Evolutionary conservation across 768 basidiomycete species (phyloP).

Genomic region (Suillus discolor): DNA sequence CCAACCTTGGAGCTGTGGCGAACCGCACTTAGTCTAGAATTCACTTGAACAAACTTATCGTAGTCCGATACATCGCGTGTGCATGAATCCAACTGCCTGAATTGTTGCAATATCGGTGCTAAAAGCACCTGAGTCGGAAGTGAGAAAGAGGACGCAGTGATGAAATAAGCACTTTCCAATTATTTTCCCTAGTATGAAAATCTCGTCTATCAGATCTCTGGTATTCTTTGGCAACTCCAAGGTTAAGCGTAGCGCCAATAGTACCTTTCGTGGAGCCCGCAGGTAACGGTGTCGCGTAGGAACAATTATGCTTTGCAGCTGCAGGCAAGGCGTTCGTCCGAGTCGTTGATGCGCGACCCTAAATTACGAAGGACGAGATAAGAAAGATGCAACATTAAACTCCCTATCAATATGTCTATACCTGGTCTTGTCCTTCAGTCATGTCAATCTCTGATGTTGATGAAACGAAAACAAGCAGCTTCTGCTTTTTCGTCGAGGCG

Average conservation of each 20-base stretch:
- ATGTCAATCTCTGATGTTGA: slow-evolving; percentile 93
- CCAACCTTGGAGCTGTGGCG: not conserved
- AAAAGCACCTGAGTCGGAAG: not conserved
- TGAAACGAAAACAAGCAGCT: slow-evolving; percentile 87
- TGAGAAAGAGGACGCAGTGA: not conserved
- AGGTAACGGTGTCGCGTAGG: not conserved
- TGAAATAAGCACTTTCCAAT: not conserved
- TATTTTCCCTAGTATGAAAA: not conserved
- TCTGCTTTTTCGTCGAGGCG: slow-evolving; percentile 72
- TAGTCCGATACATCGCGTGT: not conserved
- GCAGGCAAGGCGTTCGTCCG: no score
- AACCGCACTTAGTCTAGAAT: not conserved
- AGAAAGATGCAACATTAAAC: no score
- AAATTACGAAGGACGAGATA: no score
- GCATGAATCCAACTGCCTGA: not conserved
- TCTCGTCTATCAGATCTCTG: not conserved
- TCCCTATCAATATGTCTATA: no score
- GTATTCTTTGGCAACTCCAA: not conserved
- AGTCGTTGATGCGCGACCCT: no score
- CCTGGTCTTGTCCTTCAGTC: no score
- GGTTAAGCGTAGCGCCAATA: not conserved
- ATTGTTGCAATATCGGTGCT: not conserved
- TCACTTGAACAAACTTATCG: no score
- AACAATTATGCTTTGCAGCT: not conserved
- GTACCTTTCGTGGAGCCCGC: not conserved